Evolutionary conservation across 1,284 basidiomycete species (phyloP), one percentile per base, ranked within the genome.

Genomic region (Albatrellus sp.): DNA sequence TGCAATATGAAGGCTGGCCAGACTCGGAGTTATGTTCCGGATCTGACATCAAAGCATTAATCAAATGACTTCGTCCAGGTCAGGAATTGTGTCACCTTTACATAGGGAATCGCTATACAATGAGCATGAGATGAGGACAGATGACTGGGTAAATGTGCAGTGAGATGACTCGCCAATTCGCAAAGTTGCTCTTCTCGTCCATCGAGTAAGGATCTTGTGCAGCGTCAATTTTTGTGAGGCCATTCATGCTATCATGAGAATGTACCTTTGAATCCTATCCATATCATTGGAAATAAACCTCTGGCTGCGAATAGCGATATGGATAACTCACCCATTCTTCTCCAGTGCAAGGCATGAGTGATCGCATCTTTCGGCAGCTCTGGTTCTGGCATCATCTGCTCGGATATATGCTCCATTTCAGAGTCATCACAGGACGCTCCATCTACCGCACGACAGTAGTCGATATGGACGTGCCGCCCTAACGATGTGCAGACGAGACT

Each of bases 321-420:
- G 42, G 7, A 19, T 16, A 30, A 4, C 62, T 34, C 45, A 75
- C 76, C 76, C 43, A 64, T 64, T 20, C 77, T 64, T 47, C 66
- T 64, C 77, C 78, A 80, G 49, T 68, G 68, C n/a, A 79, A 50
- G 10, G 55, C 58, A 50, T 80, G 77, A 3, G 70, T 70, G 29
- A 80, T 59, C 49, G 62, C 66, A 47, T 80, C 78, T 48, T 80
- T 80, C 0, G 65, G 40, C n/a, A 56, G 57, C 12, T 65, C 54
- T 0, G 72, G 69, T 32, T 71, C 50, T 0, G 78, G 75, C 0
- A 59, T 54, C 46, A 78, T 58, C 14, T 54, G 59, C n/a, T 53
- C 55, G 0, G 30, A 24, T 24, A 75, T 62, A 48, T 80, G 78
- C 46, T 74, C 61, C 10, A 67, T 37, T 12, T 76, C 73, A 0